A percentile compares a stretch with the other conserved stretches of the same genome.
phyloP scores from a whole-genome alignment of 805 yeast species.

The Blastobotrys terrestris region DNA sequence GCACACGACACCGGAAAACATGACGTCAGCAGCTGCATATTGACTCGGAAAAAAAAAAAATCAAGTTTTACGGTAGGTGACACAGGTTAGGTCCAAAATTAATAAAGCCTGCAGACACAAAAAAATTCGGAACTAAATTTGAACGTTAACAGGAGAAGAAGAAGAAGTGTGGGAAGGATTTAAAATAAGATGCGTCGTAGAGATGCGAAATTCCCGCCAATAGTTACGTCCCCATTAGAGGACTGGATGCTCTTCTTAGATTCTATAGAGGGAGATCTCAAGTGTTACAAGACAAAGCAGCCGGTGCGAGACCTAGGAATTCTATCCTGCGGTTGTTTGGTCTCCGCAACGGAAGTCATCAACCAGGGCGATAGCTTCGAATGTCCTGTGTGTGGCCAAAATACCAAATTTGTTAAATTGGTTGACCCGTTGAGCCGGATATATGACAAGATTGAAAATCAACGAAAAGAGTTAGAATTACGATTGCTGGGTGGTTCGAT shows the following conservation, averaged over 20 bases:
- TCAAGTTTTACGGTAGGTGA: background rate
- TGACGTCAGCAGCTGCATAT: background rate
- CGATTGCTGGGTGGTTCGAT: background rate
- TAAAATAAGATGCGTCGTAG: background rate
- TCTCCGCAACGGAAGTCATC: slow-evolving; percentile 9
- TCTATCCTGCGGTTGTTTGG: slow-evolving; percentile 18
- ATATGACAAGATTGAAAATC: slow-evolving; percentile 3
- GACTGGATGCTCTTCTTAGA: slow-evolving; percentile 17
- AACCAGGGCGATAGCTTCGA: background rate
- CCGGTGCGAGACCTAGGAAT: slow-evolving; percentile 8
- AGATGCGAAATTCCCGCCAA: background rate
- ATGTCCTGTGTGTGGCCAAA: slow-evolving; percentile 1
- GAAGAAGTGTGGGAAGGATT: background rate
- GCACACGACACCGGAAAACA: no score
- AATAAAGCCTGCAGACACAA: background rate
- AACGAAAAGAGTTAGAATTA: background rate
- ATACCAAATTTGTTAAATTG: background rate
- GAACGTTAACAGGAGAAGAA: background rate
- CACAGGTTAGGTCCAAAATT: background rate
- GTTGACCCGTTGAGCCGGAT: slow-evolving; percentile 1
- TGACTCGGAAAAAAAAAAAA: background rate
- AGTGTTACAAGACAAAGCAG: background rate
- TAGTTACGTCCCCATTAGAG: slow-evolving; percentile 1
- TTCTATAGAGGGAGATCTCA: slow-evolving; percentile 13
- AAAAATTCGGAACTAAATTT: background rate